Conservation (phyloP, 768 basidiomycete genomes). For the Xerocomellus intermedius region DNA sequence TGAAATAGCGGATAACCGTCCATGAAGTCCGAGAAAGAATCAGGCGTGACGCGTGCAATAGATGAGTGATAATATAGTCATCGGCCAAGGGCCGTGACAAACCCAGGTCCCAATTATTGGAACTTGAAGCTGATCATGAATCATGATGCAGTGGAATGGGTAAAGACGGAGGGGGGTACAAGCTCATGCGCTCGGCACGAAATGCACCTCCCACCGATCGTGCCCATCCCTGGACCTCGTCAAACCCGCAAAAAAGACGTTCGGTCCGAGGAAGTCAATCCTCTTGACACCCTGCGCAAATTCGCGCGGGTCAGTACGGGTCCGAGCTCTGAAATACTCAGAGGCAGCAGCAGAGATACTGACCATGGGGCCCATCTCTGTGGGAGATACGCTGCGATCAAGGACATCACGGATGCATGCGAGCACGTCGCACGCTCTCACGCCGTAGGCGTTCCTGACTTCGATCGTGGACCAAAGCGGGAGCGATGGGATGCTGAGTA, state of each 20-base stretch:
- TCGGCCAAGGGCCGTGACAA: not conserved
- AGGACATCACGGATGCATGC: conserved; percentile 28
- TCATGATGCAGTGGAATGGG: conserved; percentile 1
- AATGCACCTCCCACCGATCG: conserved; percentile 30
- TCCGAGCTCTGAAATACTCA: conserved; percentile 31
- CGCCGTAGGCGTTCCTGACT: conserved; percentile 26
- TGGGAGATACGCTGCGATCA: conserved; percentile 21
- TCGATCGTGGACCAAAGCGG: conserved; percentile 32
- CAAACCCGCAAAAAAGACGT: conserved; percentile 32
- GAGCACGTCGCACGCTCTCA: conserved; percentile 31
- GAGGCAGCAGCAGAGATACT: conserved; percentile 21
- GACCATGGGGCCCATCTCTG: conserved; percentile 28
- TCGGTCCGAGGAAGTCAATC: conserved; percentile 38
- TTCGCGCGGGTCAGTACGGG: conserved; percentile 33
- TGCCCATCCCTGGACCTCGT: conserved; percentile 24
- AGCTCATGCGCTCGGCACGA: conserved; percentile 20
- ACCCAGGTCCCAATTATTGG: conserved; percentile 13
- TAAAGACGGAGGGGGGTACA: not conserved
- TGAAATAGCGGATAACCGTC: conserved; percentile 10
- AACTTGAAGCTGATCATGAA: conserved; percentile 11
- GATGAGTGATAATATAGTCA: conserved; percentile 18
- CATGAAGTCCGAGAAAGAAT: conserved; percentile 12
- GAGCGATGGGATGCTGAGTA: conserved; percentile 20
- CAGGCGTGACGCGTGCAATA: conserved; percentile 1
- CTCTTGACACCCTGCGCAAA: conserved; percentile 39